Evolutionary conservation across 768 basidiomycete genomes (phyloP), one percentile per base, ranked within the genome.

Genomic region (Clitopilus passeckerianus): DNA sequence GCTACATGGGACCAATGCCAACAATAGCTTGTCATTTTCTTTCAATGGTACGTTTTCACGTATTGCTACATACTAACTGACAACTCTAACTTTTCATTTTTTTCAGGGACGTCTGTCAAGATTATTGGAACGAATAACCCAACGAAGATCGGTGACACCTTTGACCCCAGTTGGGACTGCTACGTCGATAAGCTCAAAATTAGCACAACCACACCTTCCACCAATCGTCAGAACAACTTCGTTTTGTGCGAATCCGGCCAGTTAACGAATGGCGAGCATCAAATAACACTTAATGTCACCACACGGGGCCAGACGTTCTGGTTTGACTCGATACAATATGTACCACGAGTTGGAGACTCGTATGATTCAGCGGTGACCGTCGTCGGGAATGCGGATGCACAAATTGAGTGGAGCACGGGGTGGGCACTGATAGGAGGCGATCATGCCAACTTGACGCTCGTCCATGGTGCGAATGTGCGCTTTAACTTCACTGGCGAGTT

Each of bases 281-380:
- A 56, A n/a, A 30, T 73, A 23, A 65, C 63, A 6, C 60, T 72
- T 10, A 65, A 66, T 10, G 66, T 64, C 8, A 66, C 59, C n/a
- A 57, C 55, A 7, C 15, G 44, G 7, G 64, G 65, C 14, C 64
- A 65, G n/a, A 68, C 68, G 0, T 72, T 72, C 54, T 71, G 70
- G 70, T 64, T 72, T 18, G 71, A 72, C 54, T 61, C 63, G 20
- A 50, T 72, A 30, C 61, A 65, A 24, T 71, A 66, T 53, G 33
- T 62, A 14, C 69, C 71, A 20, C 68, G 67, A 6, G 43, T 65
- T 0, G 33, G 33, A 18, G 59, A 37, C 0, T 61, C 65, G n/a
- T 56, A 65, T n/a, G 63, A 63, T 6, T 56, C 62, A 12, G 60
- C 60, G 16, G 60, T 60, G 0, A 53, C 66, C 6, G 35, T 61